A percentile compares a stretch with the other conserved stretches of the same genome.
These are phyloP conservation scores for Trichoderma harzianum DNA, from an alignment of 2,329 filamentous ascomycete species.

Conservation along the genomic window DNA sequence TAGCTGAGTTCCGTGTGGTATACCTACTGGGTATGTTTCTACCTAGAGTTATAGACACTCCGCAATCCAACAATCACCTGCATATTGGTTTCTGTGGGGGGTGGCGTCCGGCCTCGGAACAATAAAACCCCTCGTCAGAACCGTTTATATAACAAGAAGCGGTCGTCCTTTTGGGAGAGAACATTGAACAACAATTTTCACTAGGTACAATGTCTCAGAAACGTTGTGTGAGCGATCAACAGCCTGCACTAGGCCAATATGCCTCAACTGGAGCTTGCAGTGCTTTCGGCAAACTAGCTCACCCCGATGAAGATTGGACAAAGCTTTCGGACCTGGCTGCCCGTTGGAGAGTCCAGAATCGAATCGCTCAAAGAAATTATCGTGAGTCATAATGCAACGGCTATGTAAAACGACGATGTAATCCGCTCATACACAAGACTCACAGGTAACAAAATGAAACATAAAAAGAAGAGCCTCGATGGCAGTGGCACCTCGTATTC, in stretches of 20 bases:
- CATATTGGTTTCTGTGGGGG: background rate
- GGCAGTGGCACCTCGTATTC: background rate
- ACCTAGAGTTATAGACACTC: background rate
- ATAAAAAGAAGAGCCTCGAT: background rate
- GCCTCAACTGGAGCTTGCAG: background rate
- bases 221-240: background rate
- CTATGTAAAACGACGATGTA: background rate
- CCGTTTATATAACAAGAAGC: background rate
- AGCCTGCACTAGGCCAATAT: background rate
- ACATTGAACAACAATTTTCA: background rate
- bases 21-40: too few species aligned
- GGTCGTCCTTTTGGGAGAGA: background rate
- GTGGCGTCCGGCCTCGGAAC: background rate
- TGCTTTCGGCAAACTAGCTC: background rate
- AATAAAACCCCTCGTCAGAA: background rate
- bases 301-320: background rate
- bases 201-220: background rate
- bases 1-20: background rate
- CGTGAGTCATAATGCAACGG: background rate
- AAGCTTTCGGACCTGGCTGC: background rate
- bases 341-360: background rate
- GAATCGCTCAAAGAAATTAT: background rate
- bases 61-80: background rate
- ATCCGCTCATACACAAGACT: background rate
- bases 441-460: background rate